Conservation (phyloP, 2,329 filamentous ascomycete genomes). For the Colletotrichum sp. region DNA sequence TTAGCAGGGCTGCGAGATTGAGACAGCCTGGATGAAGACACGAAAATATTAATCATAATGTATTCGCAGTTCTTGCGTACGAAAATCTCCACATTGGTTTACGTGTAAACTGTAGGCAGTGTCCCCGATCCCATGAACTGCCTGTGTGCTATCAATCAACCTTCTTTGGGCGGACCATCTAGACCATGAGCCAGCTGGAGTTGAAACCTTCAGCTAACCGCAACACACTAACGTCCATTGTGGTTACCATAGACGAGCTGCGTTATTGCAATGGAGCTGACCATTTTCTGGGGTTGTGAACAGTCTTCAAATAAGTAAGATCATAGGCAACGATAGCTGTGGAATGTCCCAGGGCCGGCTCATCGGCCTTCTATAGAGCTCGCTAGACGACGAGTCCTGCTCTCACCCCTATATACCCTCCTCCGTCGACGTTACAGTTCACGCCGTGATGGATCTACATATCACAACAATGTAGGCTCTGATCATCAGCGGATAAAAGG, state of each 20-base stretch:
- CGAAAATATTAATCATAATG: too few species aligned
- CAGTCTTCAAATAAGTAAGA: background rate
- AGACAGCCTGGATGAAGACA: too few species aligned
- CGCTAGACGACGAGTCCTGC: background rate
- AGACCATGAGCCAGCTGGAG: too few species aligned
- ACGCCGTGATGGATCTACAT: background rate
- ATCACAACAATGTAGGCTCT: background rate
- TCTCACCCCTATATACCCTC: background rate
- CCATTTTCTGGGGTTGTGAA: rapidly evolving
- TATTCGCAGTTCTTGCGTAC: too few species aligned
- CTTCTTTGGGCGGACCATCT: too few species aligned
- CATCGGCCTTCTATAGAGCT: background rate
- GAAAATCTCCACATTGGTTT: too few species aligned
- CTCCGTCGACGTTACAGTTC: background rate
- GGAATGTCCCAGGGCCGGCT: background rate
- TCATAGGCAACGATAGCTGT: too few species aligned
- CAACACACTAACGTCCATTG: background rate
- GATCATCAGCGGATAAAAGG: background rate
- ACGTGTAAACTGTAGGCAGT: too few species aligned
- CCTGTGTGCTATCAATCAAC: too few species aligned
- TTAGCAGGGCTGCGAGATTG: too few species aligned
- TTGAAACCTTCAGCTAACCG: too few species aligned
- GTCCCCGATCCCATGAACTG: too few species aligned
- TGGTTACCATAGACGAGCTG: background rate
- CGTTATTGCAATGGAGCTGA: rapidly evolving